These are phyloP conservation scores for Penicillium odoratum DNA, from an alignment of 495 filamentous ascomycete genomes.

Conservation along the genomic window DNA sequence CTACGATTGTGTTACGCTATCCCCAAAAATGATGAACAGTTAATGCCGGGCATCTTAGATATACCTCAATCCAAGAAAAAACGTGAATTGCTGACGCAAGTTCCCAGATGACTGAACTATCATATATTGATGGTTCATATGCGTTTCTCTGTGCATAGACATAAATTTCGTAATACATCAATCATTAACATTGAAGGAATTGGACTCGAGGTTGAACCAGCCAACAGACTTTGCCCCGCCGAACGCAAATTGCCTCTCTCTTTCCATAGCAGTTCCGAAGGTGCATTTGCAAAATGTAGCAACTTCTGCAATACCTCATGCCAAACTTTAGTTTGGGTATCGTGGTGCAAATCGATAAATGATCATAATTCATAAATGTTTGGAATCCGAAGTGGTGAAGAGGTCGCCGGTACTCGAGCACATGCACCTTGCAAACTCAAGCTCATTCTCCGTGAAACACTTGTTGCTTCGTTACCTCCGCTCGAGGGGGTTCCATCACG, in stretches of 20 bases:
- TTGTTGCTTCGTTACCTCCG: background rate
- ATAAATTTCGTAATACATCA: slow-evolving; percentile 1
- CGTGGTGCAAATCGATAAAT: slow-evolving; percentile 7
- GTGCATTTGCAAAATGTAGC: background rate
- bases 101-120: background rate
- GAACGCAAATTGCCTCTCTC: background rate
- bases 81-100: background rate
- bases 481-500: slow-evolving; percentile 16
- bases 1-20: slow-evolving; percentile 1
- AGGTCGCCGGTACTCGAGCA: background rate
- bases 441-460: background rate
- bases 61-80: background rate
- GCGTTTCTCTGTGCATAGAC: background rate
- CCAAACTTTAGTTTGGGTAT: slow-evolving; percentile 11
- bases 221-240: background rate
- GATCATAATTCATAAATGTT: slow-evolving; percentile 7
- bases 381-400: background rate
- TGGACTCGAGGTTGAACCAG: background rate
- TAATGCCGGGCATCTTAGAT: background rate
- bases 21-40: background rate
- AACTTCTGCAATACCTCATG: background rate
- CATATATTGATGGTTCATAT: background rate
- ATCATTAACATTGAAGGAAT: background rate
- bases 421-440: background rate
- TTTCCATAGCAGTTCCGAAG: background rate